These are phyloP conservation scores for Gomphus bonarii DNA, from an alignment of 1,284 basidiomycete species.

Conservation along the genomic window DNA sequence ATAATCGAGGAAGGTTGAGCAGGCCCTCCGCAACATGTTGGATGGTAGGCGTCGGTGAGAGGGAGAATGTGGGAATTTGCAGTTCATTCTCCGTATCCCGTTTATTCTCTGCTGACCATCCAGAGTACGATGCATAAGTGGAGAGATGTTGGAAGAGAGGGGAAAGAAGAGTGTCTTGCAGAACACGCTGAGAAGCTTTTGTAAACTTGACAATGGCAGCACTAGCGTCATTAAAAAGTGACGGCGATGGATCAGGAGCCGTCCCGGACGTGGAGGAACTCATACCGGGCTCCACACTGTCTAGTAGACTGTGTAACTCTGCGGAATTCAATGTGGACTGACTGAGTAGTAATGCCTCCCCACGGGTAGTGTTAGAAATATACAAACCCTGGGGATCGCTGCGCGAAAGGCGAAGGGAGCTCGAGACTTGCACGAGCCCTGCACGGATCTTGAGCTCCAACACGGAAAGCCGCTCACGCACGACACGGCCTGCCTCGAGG, in stretches of 20 bases:
- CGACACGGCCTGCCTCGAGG: slow-evolving; percentile 62
- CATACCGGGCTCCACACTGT: slow-evolving; percentile 30
- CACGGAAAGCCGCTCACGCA: slow-evolving; percentile 51
- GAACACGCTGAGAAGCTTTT: slow-evolving; percentile 59
- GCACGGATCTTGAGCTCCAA: slow-evolving; percentile 65
- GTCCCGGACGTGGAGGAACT: slow-evolving; percentile 16
- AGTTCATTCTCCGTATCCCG: slow-evolving; percentile 45
- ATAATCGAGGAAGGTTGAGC: slow-evolving; percentile 85
- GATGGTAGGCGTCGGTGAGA: slow-evolving; percentile 83
- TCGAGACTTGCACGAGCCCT: slow-evolving; percentile 47
- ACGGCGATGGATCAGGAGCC: slow-evolving; percentile 20
- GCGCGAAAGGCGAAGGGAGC: slow-evolving; percentile 43
- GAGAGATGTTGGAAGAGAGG: slow-evolving; percentile 74
- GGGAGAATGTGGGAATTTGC: slow-evolving; percentile 85
- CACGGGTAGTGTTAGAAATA: slow-evolving; percentile 53
- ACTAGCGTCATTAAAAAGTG: slow-evolving; percentile 49
- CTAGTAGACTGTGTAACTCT: slow-evolving; percentile 60
- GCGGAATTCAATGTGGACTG: slow-evolving; percentile 76
- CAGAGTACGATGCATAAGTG: slow-evolving; percentile 55
- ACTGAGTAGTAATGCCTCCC: slow-evolving; percentile 62
- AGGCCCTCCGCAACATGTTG: slow-evolving; percentile 87
- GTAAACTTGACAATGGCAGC: slow-evolving; percentile 60
- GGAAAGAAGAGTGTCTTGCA: slow-evolving; percentile 76
- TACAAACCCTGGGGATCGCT: slow-evolving; percentile 44
- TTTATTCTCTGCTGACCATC: slow-evolving; percentile 51